Conservation (phyloP, 495 filamentous ascomycete species). For the Paragyromitra xinjiangensis region DNA sequence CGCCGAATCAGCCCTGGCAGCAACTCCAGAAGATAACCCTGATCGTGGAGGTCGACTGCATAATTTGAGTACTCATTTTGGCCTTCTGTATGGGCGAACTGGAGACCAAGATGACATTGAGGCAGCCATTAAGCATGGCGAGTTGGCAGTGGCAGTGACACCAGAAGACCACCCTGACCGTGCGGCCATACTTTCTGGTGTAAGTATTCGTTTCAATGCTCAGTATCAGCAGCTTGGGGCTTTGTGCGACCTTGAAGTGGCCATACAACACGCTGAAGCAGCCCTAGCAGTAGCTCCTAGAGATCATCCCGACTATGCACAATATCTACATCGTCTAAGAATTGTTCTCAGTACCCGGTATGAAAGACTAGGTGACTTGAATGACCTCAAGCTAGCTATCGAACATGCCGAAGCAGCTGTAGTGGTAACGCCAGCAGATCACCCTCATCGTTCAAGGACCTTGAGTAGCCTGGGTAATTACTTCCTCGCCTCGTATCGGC, state of each 20-base stretch:
- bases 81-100: neutral
- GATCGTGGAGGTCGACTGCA: neutral
- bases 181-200: neutral
- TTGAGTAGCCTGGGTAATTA: neutral
- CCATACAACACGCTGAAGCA: slow-evolving; percentile 11
- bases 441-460: neutral
- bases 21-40: slow-evolving; percentile 1
- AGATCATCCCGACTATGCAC: neutral
- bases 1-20: slow-evolving; percentile 3
- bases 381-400: neutral
- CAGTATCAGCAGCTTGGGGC: slow-evolving; percentile 1
- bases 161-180: slow-evolving; percentile 2
- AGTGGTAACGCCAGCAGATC: neutral
- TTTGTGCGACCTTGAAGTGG: neutral
- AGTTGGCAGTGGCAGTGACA: slow-evolving; percentile 1
- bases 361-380: neutral
- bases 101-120: slow-evolving; percentile 6
- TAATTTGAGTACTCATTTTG: slow-evolving; percentile 4
- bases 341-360: neutral
- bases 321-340: neutral
- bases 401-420: neutral
- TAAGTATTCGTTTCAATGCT: neutral
- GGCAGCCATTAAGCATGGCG: neutral
- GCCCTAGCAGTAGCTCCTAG: neutral
- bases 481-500: neutral